phyloP scores from a whole-genome alignment of 1,284 basidiomycete species.

The Sporisorium iseilematis-ciliati region DNA sequence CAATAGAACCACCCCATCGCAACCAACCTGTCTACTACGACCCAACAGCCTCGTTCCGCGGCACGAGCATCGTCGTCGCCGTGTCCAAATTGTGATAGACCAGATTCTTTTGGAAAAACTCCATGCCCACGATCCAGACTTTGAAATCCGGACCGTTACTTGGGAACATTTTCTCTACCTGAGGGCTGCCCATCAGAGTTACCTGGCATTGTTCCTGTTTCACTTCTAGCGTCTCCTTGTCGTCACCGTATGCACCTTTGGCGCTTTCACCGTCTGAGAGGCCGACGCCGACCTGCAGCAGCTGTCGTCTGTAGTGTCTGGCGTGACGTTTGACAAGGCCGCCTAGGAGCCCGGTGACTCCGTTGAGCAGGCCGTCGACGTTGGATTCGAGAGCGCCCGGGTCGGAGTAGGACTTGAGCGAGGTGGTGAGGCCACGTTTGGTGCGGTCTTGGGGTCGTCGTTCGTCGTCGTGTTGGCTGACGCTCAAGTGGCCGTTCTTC shows the following conservation, averaged over 20 bases:
- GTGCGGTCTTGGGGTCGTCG: neutral
- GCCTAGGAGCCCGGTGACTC: no score
- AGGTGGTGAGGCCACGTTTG: neutral
- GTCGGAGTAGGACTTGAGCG: constrained; percentile 22
- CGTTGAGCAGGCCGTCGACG: neutral
- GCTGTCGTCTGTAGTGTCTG: neutral
- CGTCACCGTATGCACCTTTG: neutral
- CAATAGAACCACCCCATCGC: no score
- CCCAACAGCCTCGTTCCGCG: constrained; percentile 8
- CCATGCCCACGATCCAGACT: constrained; percentile 34
- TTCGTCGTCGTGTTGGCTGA: neutral
- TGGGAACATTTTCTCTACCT: constrained; percentile 39
- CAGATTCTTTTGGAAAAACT: constrained; percentile 44
- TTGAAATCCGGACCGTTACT: constrained; percentile 23
- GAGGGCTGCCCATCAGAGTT: constrained; percentile 20
- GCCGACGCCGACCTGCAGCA: neutral
- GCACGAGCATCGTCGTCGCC: constrained; percentile 21
- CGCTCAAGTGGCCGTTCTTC: neutral
- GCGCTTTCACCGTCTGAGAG: neutral
- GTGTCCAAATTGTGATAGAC: constrained; percentile 40
- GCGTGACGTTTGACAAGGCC: no score
- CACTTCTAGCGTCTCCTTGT: neutral
- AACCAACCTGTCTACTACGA: no score
- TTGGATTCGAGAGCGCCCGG: neutral
- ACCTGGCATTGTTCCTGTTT: constrained; percentile 13